Evolutionary conservation across 2,329 filamentous ascomycete species (phyloP).

Genomic region (Knufia petricola): DNA sequence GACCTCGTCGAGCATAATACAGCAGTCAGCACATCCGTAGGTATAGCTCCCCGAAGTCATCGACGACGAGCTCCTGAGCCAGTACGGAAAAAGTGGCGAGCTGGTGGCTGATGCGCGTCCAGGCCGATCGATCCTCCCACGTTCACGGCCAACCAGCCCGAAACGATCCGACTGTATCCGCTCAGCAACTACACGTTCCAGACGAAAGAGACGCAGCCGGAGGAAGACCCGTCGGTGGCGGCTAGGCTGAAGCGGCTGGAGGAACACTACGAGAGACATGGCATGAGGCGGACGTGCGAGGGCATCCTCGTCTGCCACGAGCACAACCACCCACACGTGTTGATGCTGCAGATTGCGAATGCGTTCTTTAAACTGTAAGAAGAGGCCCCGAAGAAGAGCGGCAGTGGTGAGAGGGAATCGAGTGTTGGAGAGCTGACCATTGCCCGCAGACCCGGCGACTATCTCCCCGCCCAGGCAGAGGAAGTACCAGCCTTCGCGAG

Average conservation of each 20-base stretch:
- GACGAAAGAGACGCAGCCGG: constrained; percentile 94
- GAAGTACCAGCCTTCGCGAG: constrained; percentile 93
- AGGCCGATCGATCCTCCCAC: constrained; percentile 66
- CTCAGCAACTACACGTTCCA: constrained; percentile 98
- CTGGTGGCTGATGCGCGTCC: no score
- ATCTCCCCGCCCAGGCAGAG: constrained; percentile 74
- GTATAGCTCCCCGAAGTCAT: constrained; percentile 63
- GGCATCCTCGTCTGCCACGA: constrained; percentile 96
- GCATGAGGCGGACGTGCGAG: constrained; percentile 95
- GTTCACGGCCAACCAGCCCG: constrained; percentile 83
- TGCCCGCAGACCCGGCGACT: constrained; percentile 70
- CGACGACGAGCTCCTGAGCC: constrained; percentile 27
- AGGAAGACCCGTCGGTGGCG: constrained; percentile 92
- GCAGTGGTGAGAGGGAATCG: no score
- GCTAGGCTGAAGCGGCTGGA: constrained; percentile 89
- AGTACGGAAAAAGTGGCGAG: background rate
- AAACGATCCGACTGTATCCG: constrained; percentile 83
- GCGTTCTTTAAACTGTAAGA: constrained; percentile 89
- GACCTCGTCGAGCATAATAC: constrained; percentile 48
- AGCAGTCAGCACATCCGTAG: constrained; percentile 51
- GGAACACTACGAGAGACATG: constrained; percentile 83
- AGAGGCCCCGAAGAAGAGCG: constrained; percentile 11
- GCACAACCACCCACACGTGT: constrained; percentile 95
- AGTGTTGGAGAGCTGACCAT: no score
- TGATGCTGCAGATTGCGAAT: constrained; percentile 99